Conservation (phyloP, 2,329 filamentous ascomycete genomes). For the Pseudogymnoascus sp. region DNA sequence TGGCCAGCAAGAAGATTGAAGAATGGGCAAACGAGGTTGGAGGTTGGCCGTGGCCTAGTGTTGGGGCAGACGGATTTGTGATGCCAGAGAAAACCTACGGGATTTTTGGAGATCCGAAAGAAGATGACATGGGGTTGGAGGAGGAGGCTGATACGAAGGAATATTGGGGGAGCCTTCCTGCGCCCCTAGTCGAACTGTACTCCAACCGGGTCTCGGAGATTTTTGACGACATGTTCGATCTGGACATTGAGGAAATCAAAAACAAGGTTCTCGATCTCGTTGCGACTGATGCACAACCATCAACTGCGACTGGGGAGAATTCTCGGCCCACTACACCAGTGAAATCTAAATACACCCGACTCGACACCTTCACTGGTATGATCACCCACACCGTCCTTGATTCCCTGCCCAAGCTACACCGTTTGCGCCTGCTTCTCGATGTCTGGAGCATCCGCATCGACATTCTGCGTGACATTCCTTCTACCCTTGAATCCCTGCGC, state of each 20-base stretch:
- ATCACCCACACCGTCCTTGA: slow-evolving; percentile 89
- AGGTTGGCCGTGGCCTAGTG: slow-evolving; percentile 49
- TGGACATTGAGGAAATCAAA: slow-evolving; percentile 84
- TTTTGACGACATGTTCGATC: slow-evolving; percentile 55
- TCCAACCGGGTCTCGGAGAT: slow-evolving; percentile 71
- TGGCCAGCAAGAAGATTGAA: slow-evolving; percentile 63
- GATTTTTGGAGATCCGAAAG: slow-evolving; percentile 12
- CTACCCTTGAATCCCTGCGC: slow-evolving; percentile 58
- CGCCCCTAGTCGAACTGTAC: slow-evolving; percentile 57
- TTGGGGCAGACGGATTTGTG: slow-evolving; percentile 47
- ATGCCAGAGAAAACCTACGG: slow-evolving; percentile 30
- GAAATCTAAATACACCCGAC: slow-evolving; percentile 50
- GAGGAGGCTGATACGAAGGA: slow-evolving; percentile 19
- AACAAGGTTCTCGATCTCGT: slow-evolving; percentile 64
- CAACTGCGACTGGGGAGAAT: slow-evolving; percentile 26
- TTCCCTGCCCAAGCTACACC: slow-evolving; percentile 72
- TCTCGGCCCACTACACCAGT: slow-evolving; percentile 23
- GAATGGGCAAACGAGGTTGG: slow-evolving; percentile 69
- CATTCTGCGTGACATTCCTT: slow-evolving; percentile 67
- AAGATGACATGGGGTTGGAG: slow-evolving; percentile 13
- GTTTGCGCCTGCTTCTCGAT: slow-evolving; percentile 63
- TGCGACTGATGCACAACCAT: slow-evolving; percentile 32
- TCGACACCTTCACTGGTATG: slow-evolving; percentile 86
- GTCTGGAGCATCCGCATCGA: slow-evolving; percentile 71
- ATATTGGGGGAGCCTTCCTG: slow-evolving; percentile 66